phyloP scores from a whole-genome alignment of 345 rosid species.

The Ricinus communis region DNA sequence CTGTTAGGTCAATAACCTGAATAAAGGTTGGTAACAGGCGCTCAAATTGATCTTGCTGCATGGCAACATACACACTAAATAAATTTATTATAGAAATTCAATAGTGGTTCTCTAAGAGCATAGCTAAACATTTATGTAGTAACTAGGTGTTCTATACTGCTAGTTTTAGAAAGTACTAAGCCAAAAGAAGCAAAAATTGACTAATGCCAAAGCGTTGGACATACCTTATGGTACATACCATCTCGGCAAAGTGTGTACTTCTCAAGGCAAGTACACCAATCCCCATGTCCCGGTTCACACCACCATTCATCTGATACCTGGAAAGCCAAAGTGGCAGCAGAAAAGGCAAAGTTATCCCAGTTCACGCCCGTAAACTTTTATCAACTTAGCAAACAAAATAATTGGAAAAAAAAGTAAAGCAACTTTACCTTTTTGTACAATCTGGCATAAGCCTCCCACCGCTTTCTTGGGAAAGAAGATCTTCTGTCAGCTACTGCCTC shows the following conservation, averaged over 20 bases:
- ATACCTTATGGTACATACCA: conserved; percentile 78
- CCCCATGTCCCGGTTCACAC: conserved; percentile 82
- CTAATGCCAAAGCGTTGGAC: conserved; percentile 5
- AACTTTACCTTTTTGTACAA: conserved; percentile 58
- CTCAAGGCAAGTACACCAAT: conserved; percentile 74
- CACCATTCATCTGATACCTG: conserved; percentile 84
- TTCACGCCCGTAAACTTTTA: too few species aligned
- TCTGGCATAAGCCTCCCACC: conserved; percentile 76
- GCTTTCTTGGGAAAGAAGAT: conserved; percentile 56
- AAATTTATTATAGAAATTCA: conserved; percentile 8
- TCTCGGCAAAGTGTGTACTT: conserved; percentile 66
- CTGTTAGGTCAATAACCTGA: conserved; percentile 59
- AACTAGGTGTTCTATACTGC: neutral
- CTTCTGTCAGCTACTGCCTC: conserved; percentile 73
- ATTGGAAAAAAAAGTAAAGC: conserved; percentile 9
- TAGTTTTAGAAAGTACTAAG: neutral
- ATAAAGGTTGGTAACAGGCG: conserved; percentile 69
- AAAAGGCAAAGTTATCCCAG: neutral
- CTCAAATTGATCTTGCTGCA: conserved; percentile 76
- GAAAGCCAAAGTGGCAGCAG: conserved; percentile 12
- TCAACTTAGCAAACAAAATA: neutral
- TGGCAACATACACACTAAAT: conserved; percentile 1
- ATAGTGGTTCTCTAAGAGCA: neutral
- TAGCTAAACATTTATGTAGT: neutral
- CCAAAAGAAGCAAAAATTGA: neutral